Conservation (phyloP, 1,284 basidiomycete species). For the Cyathus olla region DNA sequence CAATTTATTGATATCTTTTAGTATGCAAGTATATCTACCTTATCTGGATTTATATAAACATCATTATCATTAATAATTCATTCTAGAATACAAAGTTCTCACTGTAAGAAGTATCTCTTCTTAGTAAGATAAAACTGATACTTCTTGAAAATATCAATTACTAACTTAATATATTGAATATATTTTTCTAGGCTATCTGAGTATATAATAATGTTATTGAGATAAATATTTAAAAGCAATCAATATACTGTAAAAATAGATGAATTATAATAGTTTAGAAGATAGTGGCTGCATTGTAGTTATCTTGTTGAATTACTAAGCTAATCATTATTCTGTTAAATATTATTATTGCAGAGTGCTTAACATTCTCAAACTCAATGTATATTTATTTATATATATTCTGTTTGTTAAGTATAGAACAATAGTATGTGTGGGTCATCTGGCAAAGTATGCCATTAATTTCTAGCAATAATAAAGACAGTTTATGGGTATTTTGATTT, state of each 20-base stretch:
- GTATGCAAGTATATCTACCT: constrained; percentile 39
- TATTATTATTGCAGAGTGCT: constrained; percentile 22
- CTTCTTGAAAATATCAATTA: constrained; percentile 35
- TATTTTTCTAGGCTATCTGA: constrained; percentile 44
- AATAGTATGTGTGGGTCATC: constrained; percentile 20
- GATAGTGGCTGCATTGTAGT: constrained; percentile 19
- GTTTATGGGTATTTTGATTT: constrained; percentile 23
- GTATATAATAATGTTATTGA: constrained; percentile 50
- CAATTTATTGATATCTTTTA: constrained; percentile 43
- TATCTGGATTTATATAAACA: constrained; percentile 48
- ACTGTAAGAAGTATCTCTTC: constrained; percentile 34
- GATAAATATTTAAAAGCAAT: constrained; percentile 30
- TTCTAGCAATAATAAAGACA: constrained; percentile 26
- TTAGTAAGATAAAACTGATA: constrained; percentile 39
- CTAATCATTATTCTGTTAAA: constrained; percentile 47
- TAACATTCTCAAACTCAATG: constrained; percentile 39
- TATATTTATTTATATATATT: constrained; percentile 48
- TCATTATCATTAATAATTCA: constrained; percentile 42
- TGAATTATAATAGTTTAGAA: constrained; percentile 4
- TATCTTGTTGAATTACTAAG: constrained; percentile 32
- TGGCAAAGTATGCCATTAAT: constrained; percentile 35
- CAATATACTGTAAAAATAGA: constrained; percentile 24
- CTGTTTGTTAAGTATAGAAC: constrained; percentile 36
- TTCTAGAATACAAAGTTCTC: constrained; percentile 42
- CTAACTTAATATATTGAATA: constrained; percentile 31